Conservation (phyloP, 129 eudicot genomes). For the Flaveria trinervia region DNA sequence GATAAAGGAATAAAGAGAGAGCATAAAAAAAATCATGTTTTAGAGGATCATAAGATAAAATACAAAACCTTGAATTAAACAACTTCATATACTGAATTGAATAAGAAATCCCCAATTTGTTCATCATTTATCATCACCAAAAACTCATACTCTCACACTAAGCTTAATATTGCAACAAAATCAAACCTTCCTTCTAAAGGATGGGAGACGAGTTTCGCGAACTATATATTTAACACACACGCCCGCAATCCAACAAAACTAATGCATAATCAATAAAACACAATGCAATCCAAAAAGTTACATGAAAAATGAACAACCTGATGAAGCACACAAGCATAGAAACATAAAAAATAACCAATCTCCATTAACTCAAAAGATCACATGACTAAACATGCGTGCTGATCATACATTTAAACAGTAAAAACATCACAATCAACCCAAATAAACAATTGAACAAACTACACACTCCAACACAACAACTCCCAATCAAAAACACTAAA, state of each 20-base stretch:
- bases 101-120: background rate
- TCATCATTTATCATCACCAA: constrained; percentile 3
- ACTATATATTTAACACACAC: background rate
- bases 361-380: background rate
- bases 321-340: no score
- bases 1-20: background rate
- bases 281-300: background rate
- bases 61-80: background rate
- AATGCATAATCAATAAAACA: background rate
- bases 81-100: background rate
- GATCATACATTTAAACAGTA: background rate
- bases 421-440: background rate
- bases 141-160: no score
- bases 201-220: background rate
- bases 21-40: background rate
- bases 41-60: background rate
- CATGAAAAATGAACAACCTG: no score
- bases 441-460: constrained; percentile 5
- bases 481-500: constrained; percentile 14
- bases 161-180: background rate
- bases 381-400: background rate
- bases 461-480: background rate
- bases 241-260: background rate
- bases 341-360: no score
- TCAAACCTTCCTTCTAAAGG: background rate